Evolutionary conservation across 2,329 filamentous ascomycete species (phyloP).

Genomic region (Aspergillus aculeatus): DNA sequence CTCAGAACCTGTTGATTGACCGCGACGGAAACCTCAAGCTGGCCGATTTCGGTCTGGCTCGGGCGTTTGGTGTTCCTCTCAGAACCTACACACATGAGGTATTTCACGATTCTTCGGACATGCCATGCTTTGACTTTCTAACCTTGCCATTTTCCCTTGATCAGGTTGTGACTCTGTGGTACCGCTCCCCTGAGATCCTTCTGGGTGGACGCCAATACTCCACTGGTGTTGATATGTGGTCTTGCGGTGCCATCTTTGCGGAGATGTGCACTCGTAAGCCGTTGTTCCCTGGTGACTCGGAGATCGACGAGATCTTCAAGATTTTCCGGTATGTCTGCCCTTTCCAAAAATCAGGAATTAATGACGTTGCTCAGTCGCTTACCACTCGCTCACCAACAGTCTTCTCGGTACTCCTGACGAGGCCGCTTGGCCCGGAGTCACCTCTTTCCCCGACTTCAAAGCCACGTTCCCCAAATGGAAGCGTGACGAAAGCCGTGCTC

Average conservation of each 20-base stretch:
- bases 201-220: constrained; percentile 89
- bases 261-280: constrained; percentile 96
- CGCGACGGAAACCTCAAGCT: constrained; percentile 85
- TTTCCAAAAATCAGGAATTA: not conserved
- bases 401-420: constrained; percentile 82
- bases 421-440: constrained; percentile 82
- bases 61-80: constrained; percentile 86
- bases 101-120: constrained; percentile 11
- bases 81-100: constrained; percentile 90
- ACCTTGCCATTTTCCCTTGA: too few species aligned
- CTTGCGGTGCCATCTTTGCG: constrained; percentile 88
- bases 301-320: constrained; percentile 94
- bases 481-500: constrained; percentile 62
- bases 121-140: constrained; percentile 10
- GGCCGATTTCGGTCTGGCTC: constrained; percentile 84
- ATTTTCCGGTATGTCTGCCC: constrained; percentile 70
- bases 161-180: constrained; percentile 87
- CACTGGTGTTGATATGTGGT: constrained; percentile 96
- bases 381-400: constrained; percentile 41
- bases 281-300: constrained; percentile 86
- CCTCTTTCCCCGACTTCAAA: constrained; percentile 94
- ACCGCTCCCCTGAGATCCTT: constrained; percentile 85
- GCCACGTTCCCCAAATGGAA: constrained; percentile 88
- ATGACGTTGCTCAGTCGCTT: constrained; percentile 7
- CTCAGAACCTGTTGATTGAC: constrained; percentile 85